Evolutionary conservation across 1,139 yeast species (phyloP).

Genomic region (Debaryomyces fabryi): DNA sequence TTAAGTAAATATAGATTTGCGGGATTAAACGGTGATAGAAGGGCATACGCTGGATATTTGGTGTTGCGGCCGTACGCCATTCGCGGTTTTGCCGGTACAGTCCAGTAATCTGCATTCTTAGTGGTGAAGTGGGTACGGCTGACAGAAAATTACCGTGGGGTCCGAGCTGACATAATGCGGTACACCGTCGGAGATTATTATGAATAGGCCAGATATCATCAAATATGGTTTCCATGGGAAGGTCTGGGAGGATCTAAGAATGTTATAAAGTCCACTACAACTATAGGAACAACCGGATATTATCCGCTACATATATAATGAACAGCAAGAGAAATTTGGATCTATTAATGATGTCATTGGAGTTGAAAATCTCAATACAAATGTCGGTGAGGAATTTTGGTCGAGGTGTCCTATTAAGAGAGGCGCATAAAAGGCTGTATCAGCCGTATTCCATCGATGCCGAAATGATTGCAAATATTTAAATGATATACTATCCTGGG

Average conservation of each 20-base stretch:
- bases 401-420: conserved; percentile 2
- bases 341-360: not conserved
- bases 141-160: conserved; percentile 7
- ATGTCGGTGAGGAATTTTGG: not conserved
- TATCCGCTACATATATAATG: not conserved
- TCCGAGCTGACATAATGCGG: conserved; percentile 8
- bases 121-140: not conserved
- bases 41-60: not conserved
- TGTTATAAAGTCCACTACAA: not conserved
- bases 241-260: not conserved
- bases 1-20: not conserved
- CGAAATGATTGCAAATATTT: conserved; percentile 8
- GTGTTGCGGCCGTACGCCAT: conserved; percentile 5
- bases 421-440: conserved; percentile 5
- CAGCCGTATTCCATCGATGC: conserved; percentile 8
- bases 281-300: not conserved
- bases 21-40: not conserved
- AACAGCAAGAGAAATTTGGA: not conserved
- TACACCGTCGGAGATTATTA: not conserved
- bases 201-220: not conserved
- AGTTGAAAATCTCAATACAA: not conserved
- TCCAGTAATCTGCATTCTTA: not conserved
- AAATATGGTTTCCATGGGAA: not conserved
- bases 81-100: conserved; percentile 3
- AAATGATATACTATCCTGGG: conserved; percentile 3